Conservation (phyloP, 2,329 filamentous ascomycete species). For the Trichophyton benhamiae region DNA sequence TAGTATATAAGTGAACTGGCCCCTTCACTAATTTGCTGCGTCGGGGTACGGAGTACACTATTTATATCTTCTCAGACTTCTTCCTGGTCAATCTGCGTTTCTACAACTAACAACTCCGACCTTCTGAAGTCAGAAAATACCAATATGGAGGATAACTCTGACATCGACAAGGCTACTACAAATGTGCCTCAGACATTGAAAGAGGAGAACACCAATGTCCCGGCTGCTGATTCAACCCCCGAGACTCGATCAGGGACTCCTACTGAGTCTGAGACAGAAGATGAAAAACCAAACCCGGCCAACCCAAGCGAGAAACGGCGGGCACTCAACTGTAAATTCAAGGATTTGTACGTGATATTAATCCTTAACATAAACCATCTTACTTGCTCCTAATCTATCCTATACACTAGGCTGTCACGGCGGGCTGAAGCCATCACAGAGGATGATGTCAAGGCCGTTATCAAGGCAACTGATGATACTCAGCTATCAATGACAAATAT, state of each 20-base stretch:
- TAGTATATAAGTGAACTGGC: neutral
- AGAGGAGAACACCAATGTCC: neutral
- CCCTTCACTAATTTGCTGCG: neutral
- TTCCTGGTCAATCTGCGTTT: neutral
- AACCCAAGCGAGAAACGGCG: constrained; percentile 36
- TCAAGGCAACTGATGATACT: constrained; percentile 28
- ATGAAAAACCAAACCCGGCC: constrained; percentile 6
- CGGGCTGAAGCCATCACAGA: constrained; percentile 33
- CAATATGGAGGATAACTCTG: neutral
- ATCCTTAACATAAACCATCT: neutral
- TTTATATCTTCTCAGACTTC: too few relatives aligned
- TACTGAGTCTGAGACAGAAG: neutral
- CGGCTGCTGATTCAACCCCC: neutral
- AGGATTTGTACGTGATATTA: constrained; percentile 29
- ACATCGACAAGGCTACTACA: neutral
- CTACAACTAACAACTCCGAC: neutral
- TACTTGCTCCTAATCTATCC: constrained; percentile 5
- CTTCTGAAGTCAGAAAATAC: neutral
- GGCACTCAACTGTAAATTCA: constrained; percentile 41
- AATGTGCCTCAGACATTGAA: neutral
- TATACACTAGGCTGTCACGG: constrained; percentile 24
- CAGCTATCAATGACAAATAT: constrained; percentile 44
- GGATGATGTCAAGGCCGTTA: constrained; percentile 27
- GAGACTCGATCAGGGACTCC: neutral
- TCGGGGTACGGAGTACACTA: too few relatives aligned